phyloP scores from a whole-genome alignment of 2,329 filamentous ascomycete species.

The Xylaria polymorpha region DNA sequence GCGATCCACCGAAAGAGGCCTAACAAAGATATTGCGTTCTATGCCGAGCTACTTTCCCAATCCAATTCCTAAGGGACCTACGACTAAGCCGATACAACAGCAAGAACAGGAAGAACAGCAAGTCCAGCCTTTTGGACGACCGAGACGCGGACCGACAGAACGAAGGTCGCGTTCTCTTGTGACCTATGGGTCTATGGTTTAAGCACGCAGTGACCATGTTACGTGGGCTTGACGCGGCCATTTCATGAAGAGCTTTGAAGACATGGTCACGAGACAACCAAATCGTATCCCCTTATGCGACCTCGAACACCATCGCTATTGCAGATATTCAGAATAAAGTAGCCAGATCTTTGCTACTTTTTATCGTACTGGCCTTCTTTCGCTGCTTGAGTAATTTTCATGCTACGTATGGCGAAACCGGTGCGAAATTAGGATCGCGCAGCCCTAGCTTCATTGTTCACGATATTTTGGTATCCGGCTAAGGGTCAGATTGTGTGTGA shows the following conservation, averaged over 20 bases:
- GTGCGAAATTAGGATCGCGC: neutral
- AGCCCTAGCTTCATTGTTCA: neutral
- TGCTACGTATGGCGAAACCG: neutral
- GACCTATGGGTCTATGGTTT: constrained; percentile 37
- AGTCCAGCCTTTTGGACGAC: neutral
- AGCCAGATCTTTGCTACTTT: constrained; percentile 2
- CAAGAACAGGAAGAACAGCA: neutral
- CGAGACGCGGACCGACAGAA: constrained; percentile 35
- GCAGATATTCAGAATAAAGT: neutral
- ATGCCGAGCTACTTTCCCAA: constrained; percentile 38
- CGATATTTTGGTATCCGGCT: neutral
- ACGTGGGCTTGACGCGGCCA: neutral
- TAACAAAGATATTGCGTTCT: constrained; percentile 38
- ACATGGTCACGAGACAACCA: neutral
- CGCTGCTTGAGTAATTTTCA: neutral
- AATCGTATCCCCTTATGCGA: neutral
- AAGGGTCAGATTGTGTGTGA: neutral
- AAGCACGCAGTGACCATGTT: neutral
- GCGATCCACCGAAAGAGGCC: neutral
- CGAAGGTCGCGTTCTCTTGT: constrained; percentile 32
- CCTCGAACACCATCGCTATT: neutral
- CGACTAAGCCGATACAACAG: constrained; percentile 10
- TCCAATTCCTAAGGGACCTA: constrained; percentile 9
- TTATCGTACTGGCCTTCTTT: neutral
- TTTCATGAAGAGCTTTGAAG: neutral